These are phyloP conservation scores for Penicillium corylophilum DNA, from an alignment of 2,329 filamentous ascomycete species.

Conservation along the genomic window DNA sequence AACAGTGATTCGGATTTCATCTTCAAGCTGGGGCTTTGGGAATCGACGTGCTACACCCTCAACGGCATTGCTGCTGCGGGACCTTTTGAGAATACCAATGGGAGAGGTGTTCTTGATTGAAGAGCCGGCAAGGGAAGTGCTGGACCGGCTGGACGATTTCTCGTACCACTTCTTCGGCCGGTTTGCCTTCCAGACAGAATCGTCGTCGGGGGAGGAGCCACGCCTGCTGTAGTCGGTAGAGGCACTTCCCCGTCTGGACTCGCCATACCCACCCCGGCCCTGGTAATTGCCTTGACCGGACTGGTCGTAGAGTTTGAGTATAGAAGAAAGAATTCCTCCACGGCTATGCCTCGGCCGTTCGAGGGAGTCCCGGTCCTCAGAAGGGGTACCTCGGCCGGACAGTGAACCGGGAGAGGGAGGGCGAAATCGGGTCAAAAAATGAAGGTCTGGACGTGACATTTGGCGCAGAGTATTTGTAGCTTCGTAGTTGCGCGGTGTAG, in stretches of 20 bases:
- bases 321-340: conserved; percentile 69
- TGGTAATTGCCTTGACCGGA: conserved; percentile 27
- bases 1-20: conserved; percentile 59
- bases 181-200: conserved; percentile 29
- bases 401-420: conserved; percentile 31
- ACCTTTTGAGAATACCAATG: conserved; percentile 34
- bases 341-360: conserved; percentile 67
- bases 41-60: conserved; percentile 20
- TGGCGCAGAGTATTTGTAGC: conserved; percentile 35
- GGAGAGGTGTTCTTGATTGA: conserved; percentile 31
- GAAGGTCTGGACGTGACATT: conserved; percentile 38
- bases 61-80: conserved; percentile 37
- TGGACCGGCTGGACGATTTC: conserved; percentile 38
- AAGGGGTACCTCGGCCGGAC: conserved; percentile 36
- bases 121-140: conserved; percentile 32
- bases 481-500: conserved; percentile 30
- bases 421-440: conserved; percentile 33
- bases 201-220: conserved; percentile 31
- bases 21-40: conserved; percentile 28
- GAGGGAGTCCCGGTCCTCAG: conserved; percentile 52
- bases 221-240: conserved; percentile 31
- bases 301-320: conserved; percentile 69
- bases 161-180: conserved; percentile 42
- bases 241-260: conserved; percentile 31
- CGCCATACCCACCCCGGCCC: conserved; percentile 27